Conservation (phyloP, 352 stramenopile species). For the Phytophthora aleatoria region DNA sequence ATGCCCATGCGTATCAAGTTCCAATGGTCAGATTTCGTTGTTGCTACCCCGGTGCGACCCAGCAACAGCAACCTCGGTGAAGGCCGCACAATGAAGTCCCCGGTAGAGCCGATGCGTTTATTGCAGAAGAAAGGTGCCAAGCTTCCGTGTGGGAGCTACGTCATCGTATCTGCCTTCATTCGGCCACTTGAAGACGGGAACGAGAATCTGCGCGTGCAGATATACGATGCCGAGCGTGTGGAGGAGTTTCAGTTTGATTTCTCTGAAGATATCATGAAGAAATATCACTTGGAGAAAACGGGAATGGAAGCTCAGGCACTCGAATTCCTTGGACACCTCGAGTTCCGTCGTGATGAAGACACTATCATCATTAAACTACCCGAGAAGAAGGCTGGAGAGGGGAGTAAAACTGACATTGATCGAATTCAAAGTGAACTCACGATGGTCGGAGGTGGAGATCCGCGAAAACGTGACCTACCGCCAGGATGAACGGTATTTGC, state of each 20-base stretch:
- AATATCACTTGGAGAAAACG: conserved; percentile 49
- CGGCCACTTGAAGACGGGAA: conserved; percentile 74
- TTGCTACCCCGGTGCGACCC: conserved; percentile 51
- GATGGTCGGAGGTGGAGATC: conserved; percentile 23
- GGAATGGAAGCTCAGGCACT: conserved; percentile 45
- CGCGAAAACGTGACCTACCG: conserved; percentile 4
- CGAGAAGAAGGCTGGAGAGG: conserved; percentile 38
- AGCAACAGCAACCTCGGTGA: conserved; percentile 18
- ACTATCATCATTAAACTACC: conserved; percentile 75
- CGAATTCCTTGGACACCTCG: conserved; percentile 55
- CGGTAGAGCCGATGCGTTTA: conserved; percentile 60
- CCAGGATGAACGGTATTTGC: conserved; percentile 6
- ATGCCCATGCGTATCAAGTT: conserved; percentile 66
- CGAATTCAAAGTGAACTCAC: conserved; percentile 28
- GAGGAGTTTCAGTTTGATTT: conserved; percentile 85
- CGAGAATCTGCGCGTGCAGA: conserved; percentile 70
- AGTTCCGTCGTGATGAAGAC: conserved; percentile 65
- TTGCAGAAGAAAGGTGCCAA: conserved; percentile 63
- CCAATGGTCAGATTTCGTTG: conserved; percentile 77
- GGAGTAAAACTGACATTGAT: not conserved
- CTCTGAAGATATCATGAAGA: conserved; percentile 61
- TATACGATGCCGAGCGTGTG: conserved; percentile 72
- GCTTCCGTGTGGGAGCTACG: conserved; percentile 62
- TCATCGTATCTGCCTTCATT: conserved; percentile 72
- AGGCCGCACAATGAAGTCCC: conserved; percentile 32